These are phyloP conservation scores for Rhizopus stolonifer DNA, from an alignment of 371 early-diverging fungal genomes.

Conservation along the genomic window DNA sequence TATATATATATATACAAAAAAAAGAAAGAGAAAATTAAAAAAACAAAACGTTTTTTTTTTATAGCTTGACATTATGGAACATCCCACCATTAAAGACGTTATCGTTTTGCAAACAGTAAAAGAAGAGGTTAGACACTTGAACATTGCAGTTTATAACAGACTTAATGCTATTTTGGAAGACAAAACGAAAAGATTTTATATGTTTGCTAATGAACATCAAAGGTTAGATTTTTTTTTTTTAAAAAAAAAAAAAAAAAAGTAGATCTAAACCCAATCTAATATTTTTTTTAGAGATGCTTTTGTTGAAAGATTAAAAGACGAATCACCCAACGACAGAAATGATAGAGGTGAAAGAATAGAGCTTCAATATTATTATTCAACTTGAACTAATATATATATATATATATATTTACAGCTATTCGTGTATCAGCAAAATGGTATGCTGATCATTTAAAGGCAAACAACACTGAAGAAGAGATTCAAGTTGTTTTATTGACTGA, in stretches of 20 bases:
- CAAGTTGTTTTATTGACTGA: slow-evolving; percentile 81
- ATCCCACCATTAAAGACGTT: slow-evolving; percentile 82
- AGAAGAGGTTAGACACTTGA: slow-evolving; percentile 85
- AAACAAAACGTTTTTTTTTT: no score
- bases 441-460: slow-evolving; percentile 59
- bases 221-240: no score
- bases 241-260: not conserved
- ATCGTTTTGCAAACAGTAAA: slow-evolving; percentile 92
- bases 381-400: not conserved
- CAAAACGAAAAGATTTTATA: slow-evolving; percentile 71
- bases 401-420: no score
- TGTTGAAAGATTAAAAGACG: slow-evolving; percentile 77
- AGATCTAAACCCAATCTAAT: not conserved
- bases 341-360: slow-evolving; percentile 69
- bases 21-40: not conserved
- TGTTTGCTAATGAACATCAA: slow-evolving; percentile 95
- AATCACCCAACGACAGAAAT: slow-evolving; percentile 91
- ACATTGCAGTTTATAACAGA: slow-evolving; percentile 76
- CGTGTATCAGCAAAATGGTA: slow-evolving; percentile 88
- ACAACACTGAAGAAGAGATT: slow-evolving; percentile 27
- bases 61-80: slow-evolving; percentile 92
- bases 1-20: not conserved
- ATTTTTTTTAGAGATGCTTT: slow-evolving; percentile 68
- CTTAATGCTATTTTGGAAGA: slow-evolving; percentile 73
- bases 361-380: not conserved